Evolutionary conservation across 495 filamentous ascomycete species (phyloP), one percentile per base, ranked within the genome.

Genomic region (Lepidopterella palustris): DNA sequence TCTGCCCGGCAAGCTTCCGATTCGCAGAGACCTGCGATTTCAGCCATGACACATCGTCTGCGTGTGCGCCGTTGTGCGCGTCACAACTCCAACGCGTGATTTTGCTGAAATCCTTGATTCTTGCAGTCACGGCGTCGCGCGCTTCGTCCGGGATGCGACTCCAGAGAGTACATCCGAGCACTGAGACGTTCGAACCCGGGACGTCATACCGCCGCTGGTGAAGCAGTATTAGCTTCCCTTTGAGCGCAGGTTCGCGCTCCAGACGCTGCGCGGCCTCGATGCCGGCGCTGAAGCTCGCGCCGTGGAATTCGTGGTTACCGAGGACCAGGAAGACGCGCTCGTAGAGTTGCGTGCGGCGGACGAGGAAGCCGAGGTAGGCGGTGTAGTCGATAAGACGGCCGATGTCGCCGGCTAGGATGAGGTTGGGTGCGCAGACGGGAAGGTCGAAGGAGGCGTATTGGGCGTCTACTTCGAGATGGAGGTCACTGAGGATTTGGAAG

Each of bases 241-340:
- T 67, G 1, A 84, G 63, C 10, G 21, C 70, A 9, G 72, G 69
- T 62, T 84, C 80, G 10, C 66, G 53, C 57, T 77, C 69, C 18
- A 84, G 72, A 5, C 69, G 59, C 45, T 53, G 64, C 1, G 81
- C 82, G 0, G 67, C 70, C 31, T 70, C 60, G 1, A 84, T 57
- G 6, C 72, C 79, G 13, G 67, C 61, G 2, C 58, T 55, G 35
- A 73, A 73, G 8, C 69, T 65, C 0, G 70, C 54, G 39, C 76
- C 74, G 64, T 82, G 82, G 70, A 84, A 84, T 61, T 84, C 81
- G 59, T 84, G 80, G 57, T 82, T 83, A 0, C 83, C 83, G 9
- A 81, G 75, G 0, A 83, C 71, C 1, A 84, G 71, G 60, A 80
- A 83, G 0, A 84, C 75, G 0, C 70, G 58, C 23, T 74, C 55